Evolutionary conservation across 805 yeast species (phyloP), one percentile per base, ranked within the genome.

Genomic region (Teunomyces atbi): DNA sequence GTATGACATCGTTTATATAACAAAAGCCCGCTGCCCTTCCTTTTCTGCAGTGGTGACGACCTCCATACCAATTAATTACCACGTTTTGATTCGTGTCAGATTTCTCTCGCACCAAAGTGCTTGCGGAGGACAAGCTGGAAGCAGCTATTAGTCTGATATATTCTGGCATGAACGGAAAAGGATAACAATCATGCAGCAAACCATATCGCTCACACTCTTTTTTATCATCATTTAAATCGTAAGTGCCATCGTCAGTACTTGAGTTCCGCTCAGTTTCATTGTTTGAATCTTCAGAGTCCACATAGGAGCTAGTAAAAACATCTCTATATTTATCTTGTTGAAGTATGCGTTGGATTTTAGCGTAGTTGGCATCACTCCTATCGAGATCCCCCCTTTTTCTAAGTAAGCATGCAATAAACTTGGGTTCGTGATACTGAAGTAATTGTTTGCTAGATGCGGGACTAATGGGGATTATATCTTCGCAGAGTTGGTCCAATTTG

Each of bases 41-140:
- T 52, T 74, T 76, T 38, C 64, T 68, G 4, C 83, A 82, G 61
- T 86, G 94, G 57, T 86, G 94, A 41, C 91, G 63, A 1, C 94
- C 95, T 5, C 95, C 95, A 55, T 80, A 78, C 90, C 90, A 86
- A 57, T 84, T 84, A 38, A 86, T 70, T 1, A 77, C 82, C 1
- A 79, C 63, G 7, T 59, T 48, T 33, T 66, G 69, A 21, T 53
- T 5, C 1, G 13, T n/a, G n/a, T 32, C 19, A 26, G 42, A 32
- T 41, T 32, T 44, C 39, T 42, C 1, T 58, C 42, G 3, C 76
- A 52, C 54, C 65, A 68, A 40, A 12, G 43, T 44, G 5, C 64
- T 60, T 0, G 79, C 80, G 7, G 83, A 69, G 8, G 74, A 58
- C 8, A 85, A 50, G 2, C 87, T 79, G 0, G 89, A 77, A 0